Base-by-base conservation (phyloP, 495 filamentous ascomycete species). In the Penicillium parvum region DNA sequence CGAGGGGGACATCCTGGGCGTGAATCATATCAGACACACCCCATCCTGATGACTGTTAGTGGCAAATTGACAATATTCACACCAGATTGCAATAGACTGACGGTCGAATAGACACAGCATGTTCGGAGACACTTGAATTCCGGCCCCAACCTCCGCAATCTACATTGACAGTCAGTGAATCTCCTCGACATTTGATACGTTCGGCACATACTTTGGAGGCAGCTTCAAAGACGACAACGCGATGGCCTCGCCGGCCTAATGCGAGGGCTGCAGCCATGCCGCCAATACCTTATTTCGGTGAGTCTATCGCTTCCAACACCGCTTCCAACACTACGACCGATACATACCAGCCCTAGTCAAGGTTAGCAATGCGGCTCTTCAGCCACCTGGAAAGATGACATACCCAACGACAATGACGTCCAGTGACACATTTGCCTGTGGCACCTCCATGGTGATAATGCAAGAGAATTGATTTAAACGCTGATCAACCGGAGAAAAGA, bases 51-150 rank as follows among this genome's bases (percentile, higher is more conserved):
- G 3, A 16, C 15, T 3, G 3, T 53, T 37, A 55, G 42, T 28
- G 7, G 2, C 1, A 10, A 22, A 15, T 37, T 12, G n/a, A 32
- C 19, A 39, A 21, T 16, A 17, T n/a, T n/a, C n/a, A n/a, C n/a
- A n/a, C n/a, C n/a, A n/a, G n/a, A n/a, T n/a, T n/a, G n/a, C n/a
- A n/a, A n/a, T 18, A 28, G 33, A 56, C 65, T 56, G 47, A 71
- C 67, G 68, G 54, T 86, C 81, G 8, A 90, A 71, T 18, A 91
- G 75, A 1, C 79, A 76, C 19, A 79, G 68, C 69, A 90, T 85
- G 46, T 91, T 89, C 3, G 85, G 85, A 7, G 85, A 83, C 10
- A 89, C 74, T 60, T 90, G 85, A 49, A 90, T 86, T 11, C 85
- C 86, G 5, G 85, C 85, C 47, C 87, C 87, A 33, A 89, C 83